Conservation (phyloP, 169 alveolate genomes). For the Plasmodium ovale region DNA sequence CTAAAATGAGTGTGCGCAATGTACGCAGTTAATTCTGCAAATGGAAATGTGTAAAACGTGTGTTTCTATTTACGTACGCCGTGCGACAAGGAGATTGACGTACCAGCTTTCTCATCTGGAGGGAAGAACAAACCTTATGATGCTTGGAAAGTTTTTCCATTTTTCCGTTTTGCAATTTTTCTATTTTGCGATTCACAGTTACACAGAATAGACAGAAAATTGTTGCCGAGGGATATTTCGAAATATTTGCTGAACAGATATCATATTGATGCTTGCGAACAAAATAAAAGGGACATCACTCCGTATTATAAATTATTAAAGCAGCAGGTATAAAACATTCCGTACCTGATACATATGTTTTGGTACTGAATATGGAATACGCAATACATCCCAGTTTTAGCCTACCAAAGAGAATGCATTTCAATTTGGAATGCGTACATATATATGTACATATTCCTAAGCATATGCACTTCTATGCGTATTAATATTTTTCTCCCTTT, state of each 20-base stretch:
- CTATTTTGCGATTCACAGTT: constrained; percentile 16
- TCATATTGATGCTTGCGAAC: constrained; percentile 76
- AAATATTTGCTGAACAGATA: constrained; percentile 77
- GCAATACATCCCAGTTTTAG: too few species aligned
- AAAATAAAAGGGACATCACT: constrained; percentile 53
- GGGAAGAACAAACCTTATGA: too few species aligned
- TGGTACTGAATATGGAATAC: background rate
- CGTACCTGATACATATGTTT: background rate
- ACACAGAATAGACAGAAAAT: constrained; percentile 73
- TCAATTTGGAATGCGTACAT: too few species aligned
- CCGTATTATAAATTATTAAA: constrained; percentile 83
- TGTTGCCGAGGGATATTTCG: constrained; percentile 76
- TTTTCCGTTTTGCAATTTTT: background rate
- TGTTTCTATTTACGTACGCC: background rate
- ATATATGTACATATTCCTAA: too few species aligned
- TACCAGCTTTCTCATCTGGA: too few species aligned
- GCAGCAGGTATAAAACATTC: constrained; percentile 75
- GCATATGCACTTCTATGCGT: background rate
- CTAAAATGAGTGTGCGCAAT: background rate
- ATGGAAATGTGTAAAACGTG: background rate
- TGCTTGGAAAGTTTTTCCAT: background rate
- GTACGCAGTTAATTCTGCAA: background rate
- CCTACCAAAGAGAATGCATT: too few species aligned
- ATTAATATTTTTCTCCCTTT: constrained; percentile 1
- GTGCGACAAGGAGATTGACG: background rate